These are phyloP conservation scores for Spergularia bocconei DNA, from an alignment of 148 eudicot genomes.

Conservation along the genomic window DNA sequence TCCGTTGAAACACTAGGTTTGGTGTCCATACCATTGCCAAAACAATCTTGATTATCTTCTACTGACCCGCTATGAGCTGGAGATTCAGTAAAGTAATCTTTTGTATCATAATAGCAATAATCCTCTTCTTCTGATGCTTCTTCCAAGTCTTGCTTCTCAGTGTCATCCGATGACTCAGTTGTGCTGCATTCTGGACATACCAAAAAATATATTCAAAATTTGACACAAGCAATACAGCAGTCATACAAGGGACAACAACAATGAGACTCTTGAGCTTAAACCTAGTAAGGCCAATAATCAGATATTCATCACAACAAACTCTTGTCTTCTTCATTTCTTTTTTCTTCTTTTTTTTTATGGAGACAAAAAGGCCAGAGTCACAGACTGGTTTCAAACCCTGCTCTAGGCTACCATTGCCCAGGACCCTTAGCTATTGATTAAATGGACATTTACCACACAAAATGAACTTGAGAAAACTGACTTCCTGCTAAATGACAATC, in stretches of 20 bases:
- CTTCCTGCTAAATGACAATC: background rate
- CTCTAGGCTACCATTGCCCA: background rate
- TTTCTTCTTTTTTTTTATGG: background rate
- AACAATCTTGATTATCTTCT: constrained; percentile 22
- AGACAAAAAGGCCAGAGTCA: background rate
- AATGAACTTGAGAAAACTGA: background rate
- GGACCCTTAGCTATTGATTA: background rate
- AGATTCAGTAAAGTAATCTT: constrained; percentile 57
- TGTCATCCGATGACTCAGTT: constrained; percentile 79
- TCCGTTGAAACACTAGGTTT: constrained; percentile 24
- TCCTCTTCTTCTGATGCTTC: constrained; percentile 80
- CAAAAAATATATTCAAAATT: constrained; percentile 19
- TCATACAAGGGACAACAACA: background rate
- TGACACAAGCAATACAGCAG: background rate
- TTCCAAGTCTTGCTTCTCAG: constrained; percentile 81
- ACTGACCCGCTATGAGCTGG: constrained; percentile 24
- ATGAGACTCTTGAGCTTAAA: background rate
- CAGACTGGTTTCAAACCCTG: background rate
- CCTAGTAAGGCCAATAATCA: too few species aligned
- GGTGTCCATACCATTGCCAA: constrained; percentile 18
- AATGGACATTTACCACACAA: background rate
- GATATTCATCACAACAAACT: background rate
- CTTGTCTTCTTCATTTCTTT: too few species aligned
- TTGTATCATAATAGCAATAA: constrained; percentile 60
- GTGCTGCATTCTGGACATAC: constrained; percentile 70